Evolutionary conservation across 345 rosid genomes (phyloP), one percentile per base, ranked within the genome.

Genomic region (Conringia planisiliqua): DNA sequence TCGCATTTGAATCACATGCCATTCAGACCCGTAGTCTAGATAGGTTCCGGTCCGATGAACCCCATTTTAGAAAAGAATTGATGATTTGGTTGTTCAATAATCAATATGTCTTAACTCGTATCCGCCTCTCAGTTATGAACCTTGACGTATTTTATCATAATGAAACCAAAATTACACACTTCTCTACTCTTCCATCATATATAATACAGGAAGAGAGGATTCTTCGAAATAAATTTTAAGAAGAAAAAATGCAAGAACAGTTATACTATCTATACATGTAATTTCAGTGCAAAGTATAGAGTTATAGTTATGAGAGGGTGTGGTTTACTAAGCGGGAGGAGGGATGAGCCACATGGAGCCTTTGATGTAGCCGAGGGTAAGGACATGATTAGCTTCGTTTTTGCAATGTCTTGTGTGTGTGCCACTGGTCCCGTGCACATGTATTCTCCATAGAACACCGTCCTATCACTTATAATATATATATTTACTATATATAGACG

Each of bases 381-480:
- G 68, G 71, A 78, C 73, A 0, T 13, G 29, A 17, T 26, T 43
- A 35, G 71, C 82, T 55, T 78, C 78, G 17, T 32, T 55, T 12
- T 60, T 7, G 44, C 72, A 29, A 78, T 55, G 4, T 67, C 70
- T 69, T 72, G 69, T 54, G 78, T 73, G 55, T 59, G 72, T 0
- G 51, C 57, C 24, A 68, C 78, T 66, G 82, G 71, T 62, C 82
- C 82, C 20, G 52, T 7, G 26, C 78, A 72, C 78, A 76, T 68
- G 84, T 82, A 86, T 58, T 90, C 98, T 68, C 79, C 87, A 20
- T 76, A 92, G 46, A 43, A 59, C 40, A 73, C 83, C 22, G 73
- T 83, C 39, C 90, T 85, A 13, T 48, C 14, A 78, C 3, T 50
- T n/a, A n/a, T n/a, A n/a, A 16, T 44, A 16, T 44, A 7, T 22